A percentile compares a stretch with the other conserved stretches of the same genome.
Evolutionary conservation across 805 yeast species (phyloP).

Genomic region (Spathaspora arborariae): DNA sequence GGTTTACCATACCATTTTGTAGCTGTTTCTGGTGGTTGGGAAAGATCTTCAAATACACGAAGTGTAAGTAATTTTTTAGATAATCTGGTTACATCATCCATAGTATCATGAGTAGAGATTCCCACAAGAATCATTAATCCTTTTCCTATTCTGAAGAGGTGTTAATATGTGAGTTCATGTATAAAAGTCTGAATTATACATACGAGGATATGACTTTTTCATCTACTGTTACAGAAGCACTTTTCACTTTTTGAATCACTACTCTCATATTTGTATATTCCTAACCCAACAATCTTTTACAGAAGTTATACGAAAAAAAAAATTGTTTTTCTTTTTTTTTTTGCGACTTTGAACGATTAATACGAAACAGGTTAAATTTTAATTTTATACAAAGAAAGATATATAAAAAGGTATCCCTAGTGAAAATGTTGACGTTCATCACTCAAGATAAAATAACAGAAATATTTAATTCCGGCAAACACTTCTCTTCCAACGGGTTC

Average conservation of each 20-base stretch:
- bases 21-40: slow-evolving; percentile 42
- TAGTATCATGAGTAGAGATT: slow-evolving; percentile 71
- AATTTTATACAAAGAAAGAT: neutral
- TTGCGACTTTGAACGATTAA: too few species aligned
- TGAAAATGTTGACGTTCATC: slow-evolving; percentile 16
- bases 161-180: neutral
- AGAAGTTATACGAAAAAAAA: too few species aligned
- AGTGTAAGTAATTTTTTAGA: slow-evolving; percentile 64
- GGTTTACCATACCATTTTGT: slow-evolving; percentile 52
- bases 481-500: slow-evolving; percentile 76
- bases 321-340: neutral
- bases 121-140: slow-evolving; percentile 87
- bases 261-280: slow-evolving; percentile 58
- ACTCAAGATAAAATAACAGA: slow-evolving; percentile 39
- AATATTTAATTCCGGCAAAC: slow-evolving; percentile 63
- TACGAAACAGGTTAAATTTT: neutral
- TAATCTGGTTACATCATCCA: slow-evolving; percentile 65
- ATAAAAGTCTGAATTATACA: slow-evolving; percentile 16
- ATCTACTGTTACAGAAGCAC: slow-evolving; percentile 87
- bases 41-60: slow-evolving; percentile 66
- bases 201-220: slow-evolving; percentile 60
- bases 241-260: slow-evolving; percentile 84
- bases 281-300: too few species aligned
- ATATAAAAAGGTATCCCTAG: neutral
- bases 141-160: slow-evolving; percentile 43